Conservation (phyloP, 805 yeast species). For the Priceomyces castillae region DNA sequence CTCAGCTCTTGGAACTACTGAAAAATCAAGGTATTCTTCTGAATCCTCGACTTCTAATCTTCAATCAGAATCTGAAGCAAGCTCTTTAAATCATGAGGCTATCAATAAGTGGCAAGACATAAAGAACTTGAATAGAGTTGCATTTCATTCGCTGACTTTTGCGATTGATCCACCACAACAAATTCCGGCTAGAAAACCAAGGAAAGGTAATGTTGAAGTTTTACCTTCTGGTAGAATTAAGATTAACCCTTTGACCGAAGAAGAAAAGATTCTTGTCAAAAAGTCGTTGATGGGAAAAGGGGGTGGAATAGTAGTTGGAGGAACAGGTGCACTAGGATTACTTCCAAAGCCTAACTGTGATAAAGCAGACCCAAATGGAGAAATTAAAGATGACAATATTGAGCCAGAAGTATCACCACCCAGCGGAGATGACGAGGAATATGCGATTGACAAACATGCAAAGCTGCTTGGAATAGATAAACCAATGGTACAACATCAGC, state of each 20-base stretch:
- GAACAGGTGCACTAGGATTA: slow-evolving; percentile 62
- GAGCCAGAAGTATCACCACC: slow-evolving; percentile 4
- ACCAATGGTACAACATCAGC: slow-evolving; percentile 25
- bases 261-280: slow-evolving; percentile 46
- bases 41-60: not conserved
- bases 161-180: slow-evolving; percentile 70
- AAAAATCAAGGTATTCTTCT: slow-evolving; percentile 4
- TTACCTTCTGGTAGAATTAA: slow-evolving; percentile 52
- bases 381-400: slow-evolving; percentile 10
- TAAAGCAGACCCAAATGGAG: slow-evolving; percentile 16
- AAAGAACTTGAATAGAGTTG: slow-evolving; percentile 41
- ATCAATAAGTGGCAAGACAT: slow-evolving; percentile 28
- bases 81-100: slow-evolving; percentile 4
- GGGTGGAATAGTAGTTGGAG: slow-evolving; percentile 77
- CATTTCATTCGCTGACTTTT: slow-evolving; percentile 42
- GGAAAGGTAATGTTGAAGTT: slow-evolving; percentile 69
- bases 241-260: slow-evolving; percentile 53
- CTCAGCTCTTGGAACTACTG: not conserved
- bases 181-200: slow-evolving; percentile 82
- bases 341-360: slow-evolving; percentile 14
- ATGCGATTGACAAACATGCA: slow-evolving; percentile 23
- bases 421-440: slow-evolving; percentile 15
- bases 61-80: slow-evolving; percentile 2
- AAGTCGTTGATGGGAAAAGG: slow-evolving; percentile 43
- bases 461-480: slow-evolving; percentile 28